These are phyloP conservation scores for Colletotrichum shisoi DNA, from an alignment of 2,329 filamentous ascomycete genomes.

Conservation along the genomic window DNA sequence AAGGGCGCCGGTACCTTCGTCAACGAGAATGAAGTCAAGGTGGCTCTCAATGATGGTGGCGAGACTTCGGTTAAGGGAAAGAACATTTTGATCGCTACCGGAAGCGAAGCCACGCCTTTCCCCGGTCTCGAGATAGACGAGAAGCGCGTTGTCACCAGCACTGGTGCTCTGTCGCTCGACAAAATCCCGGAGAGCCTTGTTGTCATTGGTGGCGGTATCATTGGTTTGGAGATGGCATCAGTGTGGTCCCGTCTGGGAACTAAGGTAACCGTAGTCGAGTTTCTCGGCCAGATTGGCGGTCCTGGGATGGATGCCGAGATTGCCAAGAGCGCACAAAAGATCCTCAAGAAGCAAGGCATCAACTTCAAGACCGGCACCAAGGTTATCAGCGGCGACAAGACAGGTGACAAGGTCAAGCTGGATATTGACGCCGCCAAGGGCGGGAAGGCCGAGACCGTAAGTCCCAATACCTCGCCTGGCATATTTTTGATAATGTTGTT, in stretches of 20 bases:
- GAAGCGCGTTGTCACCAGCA: conserved; percentile 96
- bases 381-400: conserved; percentile 84
- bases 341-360: conserved; percentile 93
- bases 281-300: conserved; percentile 93
- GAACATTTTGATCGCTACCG: conserved; percentile 98
- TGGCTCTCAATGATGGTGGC: conserved; percentile 88
- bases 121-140: conserved; percentile 95
- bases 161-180: conserved; percentile 86
- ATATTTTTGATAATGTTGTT: conserved; percentile 14
- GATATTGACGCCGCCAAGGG: conserved; percentile 93
- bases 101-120: conserved; percentile 94
- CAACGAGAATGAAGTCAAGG: conserved; percentile 89
- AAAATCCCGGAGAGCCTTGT: conserved; percentile 96
- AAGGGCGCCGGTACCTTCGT: conserved; percentile 90
- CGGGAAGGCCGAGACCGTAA: conserved; percentile 88
- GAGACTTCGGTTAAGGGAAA: conserved; percentile 87
- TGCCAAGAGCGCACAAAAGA: conserved; percentile 89
- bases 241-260: conserved; percentile 95
- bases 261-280: conserved; percentile 97
- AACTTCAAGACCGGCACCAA: conserved; percentile 99
- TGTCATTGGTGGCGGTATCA: conserved; percentile 98
- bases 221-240: conserved; percentile 97
- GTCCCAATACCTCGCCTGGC: conserved; percentile 46
- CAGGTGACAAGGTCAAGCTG: conserved; percentile 79
- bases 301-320: conserved; percentile 97